Evolutionary conservation across 75 land plant species (phyloP), one percentile per base, ranked within the genome.

Genomic region (Selaginella tamariscina): DNA sequence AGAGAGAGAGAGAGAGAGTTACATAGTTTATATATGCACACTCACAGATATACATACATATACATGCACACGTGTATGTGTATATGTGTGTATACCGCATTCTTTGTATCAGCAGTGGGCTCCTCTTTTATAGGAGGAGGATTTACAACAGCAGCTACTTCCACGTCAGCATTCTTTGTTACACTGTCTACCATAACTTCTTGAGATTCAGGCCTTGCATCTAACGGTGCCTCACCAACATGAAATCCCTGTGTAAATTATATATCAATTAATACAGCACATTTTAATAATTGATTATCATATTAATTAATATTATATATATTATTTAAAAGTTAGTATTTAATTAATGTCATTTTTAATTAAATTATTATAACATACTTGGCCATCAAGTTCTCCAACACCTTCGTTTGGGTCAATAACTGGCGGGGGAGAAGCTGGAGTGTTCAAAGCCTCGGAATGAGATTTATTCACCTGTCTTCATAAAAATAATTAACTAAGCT

Each of bases 361-460:
- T 15, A 39, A 39, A 39, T 5, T 39, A 39, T 39, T 39, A 15
- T 39, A 39, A 39, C 49, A 11, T 49, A 75, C 77, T 28, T 75
- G 73, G 23, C 2, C 29, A 0, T 31, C 33, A 5, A 70, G 33
- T 67, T 70, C 77, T 24, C 77, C 69, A 30, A 75, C 68, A 30
- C 63, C 68, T 32, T 24, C 55, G 2, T 32, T 39, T 39, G 49
- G n/a, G n/a, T n/a, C n/a, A n/a, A n/a, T n/a, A n/a, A n/a, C n/a
- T n/a, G n/a, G n/a, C n/a, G n/a, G n/a, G n/a, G n/a, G n/a, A n/a
- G n/a, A n/a, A n/a, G n/a, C n/a, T n/a, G n/a, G n/a, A n/a, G n/a
- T n/a, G n/a, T n/a, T n/a, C n/a, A n/a, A n/a, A n/a, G n/a, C n/a
- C n/a, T n/a, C n/a, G n/a, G n/a, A n/a, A n/a, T n/a, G n/a, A n/a